Conservation (phyloP, 1,284 basidiomycete species). For the Athelia sp. region DNA sequence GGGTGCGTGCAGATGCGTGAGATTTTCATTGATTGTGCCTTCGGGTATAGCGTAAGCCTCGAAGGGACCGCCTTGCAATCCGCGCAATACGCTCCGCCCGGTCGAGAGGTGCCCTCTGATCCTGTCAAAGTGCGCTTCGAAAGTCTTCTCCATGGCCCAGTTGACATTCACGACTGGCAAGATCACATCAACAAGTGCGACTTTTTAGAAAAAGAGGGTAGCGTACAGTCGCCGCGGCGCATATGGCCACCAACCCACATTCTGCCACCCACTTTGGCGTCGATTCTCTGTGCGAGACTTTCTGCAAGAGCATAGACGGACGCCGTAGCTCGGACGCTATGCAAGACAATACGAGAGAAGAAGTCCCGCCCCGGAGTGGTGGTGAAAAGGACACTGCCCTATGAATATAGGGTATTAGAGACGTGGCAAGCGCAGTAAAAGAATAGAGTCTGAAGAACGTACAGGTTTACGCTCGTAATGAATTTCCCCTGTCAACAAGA, state of each 20-base stretch:
- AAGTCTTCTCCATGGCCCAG: constrained; percentile 32
- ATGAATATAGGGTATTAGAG: too few species aligned
- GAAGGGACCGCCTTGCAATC: constrained; percentile 15
- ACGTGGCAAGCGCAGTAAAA: too few species aligned
- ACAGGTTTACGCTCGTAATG: constrained; percentile 37
- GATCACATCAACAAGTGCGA: constrained; percentile 1
- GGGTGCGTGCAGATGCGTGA: constrained; percentile 21
- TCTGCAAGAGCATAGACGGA: constrained; percentile 26
- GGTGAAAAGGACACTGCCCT: constrained; percentile 37
- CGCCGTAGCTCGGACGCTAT: constrained; percentile 25
- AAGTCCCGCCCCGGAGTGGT: constrained; percentile 21
- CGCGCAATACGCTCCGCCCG: constrained; percentile 24
- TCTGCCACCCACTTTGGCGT: constrained; percentile 25
- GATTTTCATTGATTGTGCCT: constrained; percentile 13
- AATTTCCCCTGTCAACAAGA: constrained; percentile 35
- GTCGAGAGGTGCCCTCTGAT: constrained; percentile 25
- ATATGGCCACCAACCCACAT: constrained; percentile 44
- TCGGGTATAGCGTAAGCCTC: constrained; percentile 23
- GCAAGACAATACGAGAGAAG: constrained; percentile 30
- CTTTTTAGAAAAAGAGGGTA: not conserved
- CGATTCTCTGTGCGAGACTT: constrained; percentile 29
- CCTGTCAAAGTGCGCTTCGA: constrained; percentile 30
- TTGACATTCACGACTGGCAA: constrained; percentile 16
- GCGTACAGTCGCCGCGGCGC: constrained; percentile 41
- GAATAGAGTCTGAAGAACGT: too few species aligned